Evolutionary conservation across 140 eudicot species (phyloP), one percentile per base, ranked within the genome.

Genomic region (Flaveria floridana): DNA sequence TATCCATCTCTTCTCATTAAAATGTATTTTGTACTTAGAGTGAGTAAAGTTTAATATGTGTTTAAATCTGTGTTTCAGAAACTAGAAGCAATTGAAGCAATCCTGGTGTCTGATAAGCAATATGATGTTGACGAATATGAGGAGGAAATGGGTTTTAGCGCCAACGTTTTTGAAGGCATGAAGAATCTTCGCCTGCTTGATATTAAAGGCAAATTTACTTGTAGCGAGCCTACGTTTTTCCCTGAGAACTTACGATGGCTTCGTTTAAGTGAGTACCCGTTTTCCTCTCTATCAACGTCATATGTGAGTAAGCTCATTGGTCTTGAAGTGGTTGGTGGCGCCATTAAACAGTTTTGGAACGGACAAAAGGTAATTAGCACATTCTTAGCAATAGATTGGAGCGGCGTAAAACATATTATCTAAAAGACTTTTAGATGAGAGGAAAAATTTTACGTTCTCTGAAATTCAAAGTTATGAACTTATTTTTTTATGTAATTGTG

Each of bases 161-260:
- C 47, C 14, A n/a, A 65, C 37, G 39, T 65, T 37, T 58, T 58
- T 58, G 3, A 28, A 65, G 16, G 13, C 50, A 39, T 66, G 71
- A 66, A 37, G 14, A 66, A 39, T 37, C 71, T 66, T 66, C 37
- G 71, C 12, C 30, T 66, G 34, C 71, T 41, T 42, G 28, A 66
- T 16, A 19, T 39, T 16, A 18, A 9, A 37, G 52, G 52, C 6
- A 66, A 18, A 42, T 67, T 67, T 47, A 18, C 57, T 42, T 67
- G 34, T 42, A 16, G 57, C 44, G 57, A 44, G 15, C 72, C 72
- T 42, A 42, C 18, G 18, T 19, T 67, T 18, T 19, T 67, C 6
- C 64, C 34, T 57, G 1, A 2, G 2, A 7, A 19, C 30, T 57
- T 20, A 57, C 34, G 64, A 19, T 67, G 72, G 72, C 30, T 67